Conservation (phyloP, 108 stramenopile species). For the Chaetoceros muelleri region DNA sequence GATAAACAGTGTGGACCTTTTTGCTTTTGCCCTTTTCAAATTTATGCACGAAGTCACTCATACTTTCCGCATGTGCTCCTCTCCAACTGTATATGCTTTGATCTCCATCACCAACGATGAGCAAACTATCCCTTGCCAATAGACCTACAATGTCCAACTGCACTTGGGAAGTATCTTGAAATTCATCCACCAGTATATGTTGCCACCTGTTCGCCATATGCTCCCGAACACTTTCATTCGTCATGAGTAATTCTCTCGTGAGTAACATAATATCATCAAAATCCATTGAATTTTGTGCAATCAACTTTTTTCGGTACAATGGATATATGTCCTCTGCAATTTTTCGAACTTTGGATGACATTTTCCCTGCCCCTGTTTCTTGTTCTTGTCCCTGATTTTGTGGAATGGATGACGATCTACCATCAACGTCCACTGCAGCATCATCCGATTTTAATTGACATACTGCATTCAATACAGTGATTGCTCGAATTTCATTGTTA, state of each 20-base stretch:
- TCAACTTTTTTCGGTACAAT: constrained; percentile 51
- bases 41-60: constrained; percentile 43
- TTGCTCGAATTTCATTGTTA: constrained; percentile 28
- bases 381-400: too few relatives aligned
- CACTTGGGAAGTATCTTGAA: constrained; percentile 64
- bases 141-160: constrained; percentile 71
- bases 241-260: constrained; percentile 52
- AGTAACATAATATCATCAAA: constrained; percentile 87
- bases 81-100: constrained; percentile 80
- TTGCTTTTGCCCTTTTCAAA: constrained; percentile 23
- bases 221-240: constrained; percentile 29
- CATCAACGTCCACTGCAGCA: constrained; percentile 3
- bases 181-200: constrained; percentile 81
- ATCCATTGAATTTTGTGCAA: constrained; percentile 68
- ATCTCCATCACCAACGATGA: constrained; percentile 79
- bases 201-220: constrained; percentile 48
- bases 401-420: neutral
- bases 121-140: constrained; percentile 49
- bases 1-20: constrained; percentile 44
- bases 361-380: constrained; percentile 3
- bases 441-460: constrained; percentile 25
- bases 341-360: constrained; percentile 17
- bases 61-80: constrained; percentile 62
- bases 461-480: constrained; percentile 50
- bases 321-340: constrained; percentile 43